These are phyloP conservation scores for Cardamine resedifolia DNA, from an alignment of 345 rosid genomes.

Conservation along the genomic window DNA sequence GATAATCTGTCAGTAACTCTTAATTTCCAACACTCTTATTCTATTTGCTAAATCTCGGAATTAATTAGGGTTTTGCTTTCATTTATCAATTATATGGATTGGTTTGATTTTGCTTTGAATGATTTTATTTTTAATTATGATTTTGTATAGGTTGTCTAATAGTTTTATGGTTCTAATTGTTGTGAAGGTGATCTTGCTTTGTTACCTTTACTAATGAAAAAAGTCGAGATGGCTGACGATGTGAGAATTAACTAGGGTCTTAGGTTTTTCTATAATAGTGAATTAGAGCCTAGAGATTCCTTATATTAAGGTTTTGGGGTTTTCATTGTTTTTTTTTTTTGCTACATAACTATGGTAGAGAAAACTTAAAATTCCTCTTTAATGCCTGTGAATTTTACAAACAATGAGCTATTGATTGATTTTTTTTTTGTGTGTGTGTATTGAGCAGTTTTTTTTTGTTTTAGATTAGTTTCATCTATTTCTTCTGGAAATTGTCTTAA, in stretches of 20 bases:
- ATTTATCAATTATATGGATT: not conserved
- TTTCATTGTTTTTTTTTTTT: not conserved
- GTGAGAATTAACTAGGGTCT: slow-evolving; percentile 9
- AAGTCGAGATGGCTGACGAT: not conserved
- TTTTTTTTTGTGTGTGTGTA: not conserved
- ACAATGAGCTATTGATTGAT: not conserved
- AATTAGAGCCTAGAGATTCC: not conserved
- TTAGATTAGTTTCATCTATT: not conserved
- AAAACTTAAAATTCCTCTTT: not conserved
- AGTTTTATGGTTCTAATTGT: not conserved
- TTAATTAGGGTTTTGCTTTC: slow-evolving; percentile 12
- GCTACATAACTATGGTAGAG: not conserved
- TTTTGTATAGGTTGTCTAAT: not conserved
- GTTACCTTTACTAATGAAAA: not conserved
- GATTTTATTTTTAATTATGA: not conserved
- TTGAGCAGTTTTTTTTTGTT: not conserved
- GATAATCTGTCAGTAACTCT: slow-evolving; percentile 53
- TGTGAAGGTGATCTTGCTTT: slow-evolving; percentile 2
- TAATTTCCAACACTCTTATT: not conserved
- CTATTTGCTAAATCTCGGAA: not conserved
- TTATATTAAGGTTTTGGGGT: not conserved
- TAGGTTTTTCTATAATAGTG: not conserved
- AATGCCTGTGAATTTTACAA: not conserved
- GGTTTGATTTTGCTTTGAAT: not conserved
- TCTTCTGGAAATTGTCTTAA: not conserved